A percentile compares a stretch with the other conserved stretches of the same genome.
These are phyloP conservation scores for Escovopsis sp. DNA, from an alignment of 2,329 filamentous ascomycete species.

Conservation along the genomic window DNA sequence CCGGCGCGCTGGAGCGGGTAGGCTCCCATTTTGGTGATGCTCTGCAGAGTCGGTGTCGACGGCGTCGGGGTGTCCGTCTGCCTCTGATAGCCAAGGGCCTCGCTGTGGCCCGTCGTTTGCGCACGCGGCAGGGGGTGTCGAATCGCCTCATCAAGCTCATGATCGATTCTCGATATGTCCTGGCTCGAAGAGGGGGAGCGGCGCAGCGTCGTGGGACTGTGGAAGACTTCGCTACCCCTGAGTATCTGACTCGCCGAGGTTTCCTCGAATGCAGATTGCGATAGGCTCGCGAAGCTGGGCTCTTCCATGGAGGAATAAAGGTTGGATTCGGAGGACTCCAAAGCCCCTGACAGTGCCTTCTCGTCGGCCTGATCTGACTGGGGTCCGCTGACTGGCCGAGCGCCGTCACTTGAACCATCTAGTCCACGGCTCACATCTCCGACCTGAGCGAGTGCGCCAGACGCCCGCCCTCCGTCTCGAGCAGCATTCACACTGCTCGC, in stretches of 20 bases:
- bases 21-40: conserved; percentile 45
- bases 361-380: conserved; percentile 39
- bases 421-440: too few species aligned
- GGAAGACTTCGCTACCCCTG: conserved; percentile 74
- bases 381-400: conserved; percentile 43
- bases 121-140: conserved; percentile 15
- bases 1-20: conserved; percentile 76
- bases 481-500: conserved; percentile 44
- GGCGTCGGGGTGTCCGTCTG: conserved; percentile 10
- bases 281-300: conserved; percentile 55
- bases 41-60: conserved; percentile 32
- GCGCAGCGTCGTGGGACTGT: conserved; percentile 52
- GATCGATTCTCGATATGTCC: conserved; percentile 6
- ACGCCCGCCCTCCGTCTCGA: conserved; percentile 25
- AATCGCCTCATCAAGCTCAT: conserved; percentile 6
- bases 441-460: conserved; percentile 8
- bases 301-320: conserved; percentile 58
- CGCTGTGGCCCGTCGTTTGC: conserved; percentile 24
- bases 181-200: conserved; percentile 28
- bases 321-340: conserved; percentile 60
- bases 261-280: conserved; percentile 57
- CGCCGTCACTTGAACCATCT: conserved; percentile 10
- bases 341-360: conserved; percentile 30
- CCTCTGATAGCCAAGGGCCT: conserved; percentile 16
- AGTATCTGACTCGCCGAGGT: conserved; percentile 87